Base-by-base conservation (phyloP, 2,329 filamentous ascomycete species). In the Calonectria fujianensis region DNA sequence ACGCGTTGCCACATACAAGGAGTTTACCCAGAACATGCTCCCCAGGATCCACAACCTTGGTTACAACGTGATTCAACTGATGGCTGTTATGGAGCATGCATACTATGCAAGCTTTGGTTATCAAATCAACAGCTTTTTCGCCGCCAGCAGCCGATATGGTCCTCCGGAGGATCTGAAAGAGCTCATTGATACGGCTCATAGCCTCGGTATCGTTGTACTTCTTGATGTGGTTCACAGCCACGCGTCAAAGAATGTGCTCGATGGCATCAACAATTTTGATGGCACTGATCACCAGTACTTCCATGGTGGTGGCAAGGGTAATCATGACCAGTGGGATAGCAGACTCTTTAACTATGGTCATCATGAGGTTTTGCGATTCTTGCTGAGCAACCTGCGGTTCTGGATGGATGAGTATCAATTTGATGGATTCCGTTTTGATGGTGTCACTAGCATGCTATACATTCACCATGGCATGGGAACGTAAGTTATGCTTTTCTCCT, bases 41-140 rank as follows among this genome's bases (percentile, higher is more conserved):
- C 96, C 96, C 20, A 92, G 96, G 73, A 98, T 99, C 87, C 94
- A 96, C 83, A 88, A 92, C 77, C 89, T 98, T 54, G 97, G 96
- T 51, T 99, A 99, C 89, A 98, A 99, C 83, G 94, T 96, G 70
- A 98, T 99, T 79, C 97, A 99, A 84, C 90, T 99, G 77, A 99
- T 99, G 97, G 97, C 97, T 59, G 90, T 99, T 83, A 99, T 99
- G 96, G 97, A 99, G 84, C 97, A 99, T 86, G 97, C 97, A 65
- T 99, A 99, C 89, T 99, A 99, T 84, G 97, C 97, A 81, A 98
- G 96, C 83, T 99, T 99, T 82, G 97, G 97, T 61, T 99, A 99
- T 85, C 97, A 99, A 86, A 92, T 99, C 87, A 99, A 98, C 88
- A 98, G 94, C 86, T 99, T 99, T 89, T 99, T 98, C 82, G 97